Evolutionary conservation across 148 eudicot genomes (phyloP).

Genomic region (Talinum fruticosum): DNA sequence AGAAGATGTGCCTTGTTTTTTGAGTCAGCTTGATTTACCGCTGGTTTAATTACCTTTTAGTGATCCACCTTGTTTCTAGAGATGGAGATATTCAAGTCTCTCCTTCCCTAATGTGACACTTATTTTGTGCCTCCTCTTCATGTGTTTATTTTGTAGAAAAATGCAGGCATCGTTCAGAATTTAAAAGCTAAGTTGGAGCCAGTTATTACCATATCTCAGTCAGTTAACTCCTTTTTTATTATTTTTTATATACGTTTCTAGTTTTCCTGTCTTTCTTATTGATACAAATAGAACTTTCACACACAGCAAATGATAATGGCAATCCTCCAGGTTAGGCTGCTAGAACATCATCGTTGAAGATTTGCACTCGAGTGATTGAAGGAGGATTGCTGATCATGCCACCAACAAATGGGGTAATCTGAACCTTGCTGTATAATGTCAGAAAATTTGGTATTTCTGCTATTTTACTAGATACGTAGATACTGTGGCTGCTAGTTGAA

Average conservation of each 20-base stretch:
- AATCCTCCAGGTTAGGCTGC: no score
- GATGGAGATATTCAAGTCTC: conserved; percentile 12
- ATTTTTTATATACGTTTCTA: no score
- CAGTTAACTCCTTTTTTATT: not conserved
- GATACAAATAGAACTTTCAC: no score
- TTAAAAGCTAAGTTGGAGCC: conserved; percentile 32
- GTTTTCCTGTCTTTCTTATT: not conserved
- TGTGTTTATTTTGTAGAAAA: conserved; percentile 26
- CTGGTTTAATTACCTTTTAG: not conserved
- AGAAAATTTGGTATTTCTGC: no score
- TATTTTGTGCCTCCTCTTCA: conserved; percentile 6
- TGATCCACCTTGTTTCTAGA: conserved; percentile 14
- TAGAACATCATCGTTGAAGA: no score
- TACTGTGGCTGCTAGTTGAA: no score
- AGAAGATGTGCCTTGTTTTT: not conserved
- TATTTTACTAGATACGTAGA: no score
- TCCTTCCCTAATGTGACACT: not conserved
- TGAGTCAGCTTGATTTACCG: not conserved
- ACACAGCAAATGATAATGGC: no score
- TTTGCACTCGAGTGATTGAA: no score
- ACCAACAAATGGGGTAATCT: no score
- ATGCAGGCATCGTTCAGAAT: conserved; percentile 30
- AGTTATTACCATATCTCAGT: not conserved
- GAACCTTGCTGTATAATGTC: no score
- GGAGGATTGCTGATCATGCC: no score